Conservation (phyloP, 2,329 filamentous ascomycete species). For the Phialophora chinensis region DNA sequence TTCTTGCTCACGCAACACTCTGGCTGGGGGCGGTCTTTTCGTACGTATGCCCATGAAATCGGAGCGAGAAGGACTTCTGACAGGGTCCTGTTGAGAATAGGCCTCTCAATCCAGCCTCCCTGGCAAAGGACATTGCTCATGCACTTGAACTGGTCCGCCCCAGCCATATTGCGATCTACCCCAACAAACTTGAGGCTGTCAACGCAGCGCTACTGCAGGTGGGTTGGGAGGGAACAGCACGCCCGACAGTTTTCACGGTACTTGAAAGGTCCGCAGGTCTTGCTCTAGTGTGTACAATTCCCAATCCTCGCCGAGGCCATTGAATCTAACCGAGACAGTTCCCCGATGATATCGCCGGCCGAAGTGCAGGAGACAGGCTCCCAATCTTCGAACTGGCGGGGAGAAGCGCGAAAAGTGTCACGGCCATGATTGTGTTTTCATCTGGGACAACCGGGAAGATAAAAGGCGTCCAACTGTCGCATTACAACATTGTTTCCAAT, state of each 20-base stretch:
- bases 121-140: constrained; percentile 39
- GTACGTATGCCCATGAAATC: constrained; percentile 6
- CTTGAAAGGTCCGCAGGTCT: constrained; percentile 16
- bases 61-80: constrained; percentile 9
- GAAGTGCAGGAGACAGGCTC: constrained; percentile 27
- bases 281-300: constrained; percentile 11
- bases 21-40: constrained; percentile 41
- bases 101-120: constrained; percentile 38
- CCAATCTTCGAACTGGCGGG: constrained; percentile 38
- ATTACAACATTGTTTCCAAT: constrained; percentile 52
- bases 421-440: constrained; percentile 41
- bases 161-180: constrained; percentile 38
- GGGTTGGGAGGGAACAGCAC: constrained; percentile 4
- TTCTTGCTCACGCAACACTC: constrained; percentile 41
- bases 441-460: constrained; percentile 44
- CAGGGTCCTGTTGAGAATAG: constrained; percentile 6
- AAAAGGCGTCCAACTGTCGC: constrained; percentile 50
- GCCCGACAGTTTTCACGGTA: constrained; percentile 27
- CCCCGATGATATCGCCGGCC: constrained; percentile 20
- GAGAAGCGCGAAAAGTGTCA: constrained; percentile 33
- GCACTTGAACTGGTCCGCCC: constrained; percentile 37
- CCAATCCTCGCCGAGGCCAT: background rate
- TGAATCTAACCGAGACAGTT: constrained; percentile 12
- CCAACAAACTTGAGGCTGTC: constrained; percentile 35
- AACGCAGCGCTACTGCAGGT: constrained; percentile 33